Evolutionary conservation across 129 eudicot species (phyloP).

Genomic region (Tagetes patula): DNA sequence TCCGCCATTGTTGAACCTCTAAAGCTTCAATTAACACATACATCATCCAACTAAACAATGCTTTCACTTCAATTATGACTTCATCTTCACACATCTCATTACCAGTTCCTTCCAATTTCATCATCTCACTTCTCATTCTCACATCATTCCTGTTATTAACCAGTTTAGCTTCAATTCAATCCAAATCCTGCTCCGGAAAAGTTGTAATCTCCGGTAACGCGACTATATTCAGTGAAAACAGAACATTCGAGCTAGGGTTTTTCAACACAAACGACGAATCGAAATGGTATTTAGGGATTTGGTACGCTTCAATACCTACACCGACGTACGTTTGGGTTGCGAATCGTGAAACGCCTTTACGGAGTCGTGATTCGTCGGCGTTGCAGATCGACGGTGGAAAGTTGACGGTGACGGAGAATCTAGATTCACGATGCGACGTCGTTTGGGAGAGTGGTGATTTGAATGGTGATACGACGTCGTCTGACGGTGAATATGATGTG

Average conservation of each 20-base stretch:
- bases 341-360: slow-evolving; percentile 58
- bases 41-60: slow-evolving; percentile 12
- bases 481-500: slow-evolving; percentile 23
- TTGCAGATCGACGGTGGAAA: slow-evolving; percentile 41
- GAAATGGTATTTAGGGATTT: slow-evolving; percentile 65
- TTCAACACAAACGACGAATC: slow-evolving; percentile 49
- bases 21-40: slow-evolving; percentile 21
- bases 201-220: slow-evolving; percentile 47
- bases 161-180: slow-evolving; percentile 2
- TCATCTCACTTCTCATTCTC: neutral
- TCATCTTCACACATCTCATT: slow-evolving; percentile 5
- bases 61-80: slow-evolving; percentile 25
- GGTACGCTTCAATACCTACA: slow-evolving; percentile 75
- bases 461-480: too few relatives aligned
- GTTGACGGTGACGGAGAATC: slow-evolving; percentile 41
- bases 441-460: slow-evolving; percentile 46
- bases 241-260: slow-evolving; percentile 57
- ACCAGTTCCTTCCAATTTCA: slow-evolving; percentile 18
- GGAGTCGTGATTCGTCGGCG: slow-evolving; percentile 30
- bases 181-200: slow-evolving; percentile 20
- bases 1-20: slow-evolving; percentile 25
- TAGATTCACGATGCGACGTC: slow-evolving; percentile 28
- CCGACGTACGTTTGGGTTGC: slow-evolving; percentile 92
- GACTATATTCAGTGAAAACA: slow-evolving; percentile 52
- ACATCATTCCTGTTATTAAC: neutral